Base-by-base conservation (phyloP, 805 yeast species). In the Cyberlindnera bimundalis region DNA sequence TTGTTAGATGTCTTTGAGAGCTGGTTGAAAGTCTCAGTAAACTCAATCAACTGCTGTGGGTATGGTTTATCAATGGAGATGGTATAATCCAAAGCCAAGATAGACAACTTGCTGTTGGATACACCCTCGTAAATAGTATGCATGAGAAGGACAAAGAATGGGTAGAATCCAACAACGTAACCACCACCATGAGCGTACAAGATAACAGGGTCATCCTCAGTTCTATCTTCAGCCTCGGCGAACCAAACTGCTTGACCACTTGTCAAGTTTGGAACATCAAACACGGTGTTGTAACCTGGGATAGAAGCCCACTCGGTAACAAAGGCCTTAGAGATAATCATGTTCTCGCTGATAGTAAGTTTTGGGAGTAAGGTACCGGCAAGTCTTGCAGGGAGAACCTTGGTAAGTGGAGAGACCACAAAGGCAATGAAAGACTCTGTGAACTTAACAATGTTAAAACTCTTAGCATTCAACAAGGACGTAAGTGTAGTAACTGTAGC, bases 41-140 rank as follows among this genome's bases (percentile, higher is more conserved):
- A 46, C 40, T 62, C 62, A 15, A 40, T 23, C 20, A 61, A 37
- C 42, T 59, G 65, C 10, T 42, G 39, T 12, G 66, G 64, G 43
- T 38, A 53, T 29, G 30, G 38, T 4, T 48, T 46, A 10, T 46
- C 41, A 2, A 60, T 52, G 3, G 58, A 33, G n/a, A 59, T 40
- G 0, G 59, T 47, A 42, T 62, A 62, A 47, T 61, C 65, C 20
- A 61, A 39, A 1, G 50, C 39, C 18, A 61, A 36, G 5, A 57
- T 40, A 8, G 58, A 53, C 6, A 55, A 35, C 24, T 58, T 39
- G 20, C 36, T 23, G 17, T 46, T 44, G 3, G 29, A 37, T 8
- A 35, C 33, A 11, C 28, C 28, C 17, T 39, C 8, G 14, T 39
- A 44, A 10, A 42, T 25, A 12, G 24, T 15, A 21, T 30, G 29